A percentile compares a stretch with the other conserved stretches of the same genome.
phyloP scores from a whole-genome alignment of 2,329 filamentous ascomycete species.

The Mycogone perniciosa region DNA sequence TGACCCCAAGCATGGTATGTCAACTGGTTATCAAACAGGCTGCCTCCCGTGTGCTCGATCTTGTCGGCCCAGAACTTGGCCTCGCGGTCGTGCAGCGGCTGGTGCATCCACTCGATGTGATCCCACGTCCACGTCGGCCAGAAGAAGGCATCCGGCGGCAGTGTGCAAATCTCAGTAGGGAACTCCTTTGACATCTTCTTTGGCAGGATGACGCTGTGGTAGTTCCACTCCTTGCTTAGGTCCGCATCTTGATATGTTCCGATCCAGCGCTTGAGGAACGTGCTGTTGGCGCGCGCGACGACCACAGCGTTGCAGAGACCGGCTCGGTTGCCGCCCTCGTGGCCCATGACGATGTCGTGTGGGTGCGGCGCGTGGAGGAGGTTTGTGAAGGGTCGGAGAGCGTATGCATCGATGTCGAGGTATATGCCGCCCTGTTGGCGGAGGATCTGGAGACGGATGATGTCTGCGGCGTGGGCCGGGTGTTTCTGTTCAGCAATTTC shows the following conservation, averaged over 20 bases:
- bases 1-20: constrained; percentile 17
- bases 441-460: constrained; percentile 11
- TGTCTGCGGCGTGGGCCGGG: constrained; percentile 8
- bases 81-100: constrained; percentile 5
- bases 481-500: background rate
- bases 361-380: constrained; percentile 7
- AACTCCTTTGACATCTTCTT: constrained; percentile 3
- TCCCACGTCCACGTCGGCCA: constrained; percentile 16
- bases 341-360: constrained; percentile 11
- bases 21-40: constrained; percentile 14
- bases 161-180: constrained; percentile 10
- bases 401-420: constrained; percentile 13
- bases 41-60: constrained; percentile 12
- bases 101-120: constrained; percentile 16
- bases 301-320: constrained; percentile 15
- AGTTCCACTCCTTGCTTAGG: constrained; percentile 4
- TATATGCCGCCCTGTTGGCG: constrained; percentile 14
- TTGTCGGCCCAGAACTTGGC: constrained; percentile 6
- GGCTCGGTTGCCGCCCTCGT: constrained; percentile 13
- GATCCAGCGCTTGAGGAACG: constrained; percentile 13
- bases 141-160: constrained; percentile 14
- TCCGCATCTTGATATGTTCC: constrained; percentile 3
- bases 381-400: constrained; percentile 9
- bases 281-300: constrained; percentile 14
- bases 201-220: constrained; percentile 11